Conservation (phyloP, 306 rosid genomes). For the Dalbergia cochinchinensis region DNA sequence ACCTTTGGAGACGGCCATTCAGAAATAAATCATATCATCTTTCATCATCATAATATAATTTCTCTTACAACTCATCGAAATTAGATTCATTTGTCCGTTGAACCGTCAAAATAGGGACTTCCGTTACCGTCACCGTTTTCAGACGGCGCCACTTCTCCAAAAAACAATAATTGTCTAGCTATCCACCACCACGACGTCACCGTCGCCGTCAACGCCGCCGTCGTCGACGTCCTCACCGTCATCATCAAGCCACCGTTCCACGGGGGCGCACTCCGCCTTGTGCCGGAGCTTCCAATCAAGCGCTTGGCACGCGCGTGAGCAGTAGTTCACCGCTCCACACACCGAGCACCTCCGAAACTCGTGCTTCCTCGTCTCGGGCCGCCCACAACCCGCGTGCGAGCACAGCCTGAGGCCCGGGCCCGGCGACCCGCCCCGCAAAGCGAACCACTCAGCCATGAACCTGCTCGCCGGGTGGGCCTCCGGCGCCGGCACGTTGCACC, state of each 20-base stretch:
- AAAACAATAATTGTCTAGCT: conserved; percentile 51
- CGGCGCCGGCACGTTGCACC: conserved; percentile 92
- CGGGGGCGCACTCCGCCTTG: conserved; percentile 80
- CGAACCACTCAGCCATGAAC: conserved; percentile 84
- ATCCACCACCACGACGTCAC: conserved; percentile 52
- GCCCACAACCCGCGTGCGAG: conserved; percentile 87
- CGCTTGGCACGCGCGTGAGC: conserved; percentile 98
- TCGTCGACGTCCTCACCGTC: conserved; percentile 61
- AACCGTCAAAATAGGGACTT: conserved; percentile 13
- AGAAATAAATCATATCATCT: conserved; percentile 22
- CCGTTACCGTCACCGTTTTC: conserved; percentile 27
- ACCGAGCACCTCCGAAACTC: conserved; percentile 97
- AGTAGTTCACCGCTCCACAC: conserved; percentile 89
- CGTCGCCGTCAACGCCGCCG: conserved; percentile 52
- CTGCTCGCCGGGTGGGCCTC: conserved; percentile 75
- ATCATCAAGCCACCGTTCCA: conserved; percentile 76
- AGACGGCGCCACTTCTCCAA: background rate
- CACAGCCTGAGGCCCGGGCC: conserved; percentile 76
- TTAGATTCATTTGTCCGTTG: conserved; percentile 44
- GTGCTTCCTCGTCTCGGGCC: conserved; percentile 87
- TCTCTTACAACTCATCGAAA: conserved; percentile 40
- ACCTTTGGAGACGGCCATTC: conserved; percentile 28
- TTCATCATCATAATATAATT: background rate
- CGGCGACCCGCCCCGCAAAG: conserved; percentile 41
- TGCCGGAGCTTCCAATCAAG: conserved; percentile 97